Evolutionary conservation across 78 protist genomes (phyloP).

Genomic region (Anaeramoeba flamelloides): DNA sequence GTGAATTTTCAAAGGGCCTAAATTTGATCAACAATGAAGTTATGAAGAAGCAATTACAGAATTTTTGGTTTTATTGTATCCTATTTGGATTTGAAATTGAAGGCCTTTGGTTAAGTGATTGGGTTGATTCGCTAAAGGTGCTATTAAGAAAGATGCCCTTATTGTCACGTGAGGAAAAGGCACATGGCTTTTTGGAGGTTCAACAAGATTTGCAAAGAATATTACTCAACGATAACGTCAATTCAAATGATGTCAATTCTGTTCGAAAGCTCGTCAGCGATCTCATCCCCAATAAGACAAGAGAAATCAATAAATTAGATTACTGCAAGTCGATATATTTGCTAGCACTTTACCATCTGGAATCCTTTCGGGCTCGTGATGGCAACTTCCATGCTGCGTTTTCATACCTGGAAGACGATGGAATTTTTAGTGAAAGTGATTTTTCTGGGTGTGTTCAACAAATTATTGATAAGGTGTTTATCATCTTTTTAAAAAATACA

Average conservation of each 20-base stretch:
- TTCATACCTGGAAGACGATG: background rate
- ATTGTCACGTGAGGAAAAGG: background rate
- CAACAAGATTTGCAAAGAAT: background rate
- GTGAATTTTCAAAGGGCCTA: background rate
- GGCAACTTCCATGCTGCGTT: background rate
- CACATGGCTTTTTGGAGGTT: background rate
- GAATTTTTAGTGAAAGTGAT: background rate
- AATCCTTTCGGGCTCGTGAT: background rate
- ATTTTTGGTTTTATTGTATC: background rate
- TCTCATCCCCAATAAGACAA: background rate
- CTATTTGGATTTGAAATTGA: background rate
- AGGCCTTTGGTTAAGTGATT: background rate
- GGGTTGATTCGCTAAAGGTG: background rate
- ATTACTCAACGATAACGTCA: background rate
- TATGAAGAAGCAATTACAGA: background rate
- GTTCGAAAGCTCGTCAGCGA: background rate
- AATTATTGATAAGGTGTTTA: background rate
- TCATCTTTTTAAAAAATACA: background rate
- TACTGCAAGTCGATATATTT: background rate
- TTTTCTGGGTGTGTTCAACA: background rate
- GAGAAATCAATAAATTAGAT: background rate
- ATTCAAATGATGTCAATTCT: background rate
- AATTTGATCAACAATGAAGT: no score
- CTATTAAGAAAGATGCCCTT: background rate
- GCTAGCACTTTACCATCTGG: background rate